phyloP scores from a whole-genome alignment of 495 filamentous ascomycete species.

The Poronia punctata region DNA sequence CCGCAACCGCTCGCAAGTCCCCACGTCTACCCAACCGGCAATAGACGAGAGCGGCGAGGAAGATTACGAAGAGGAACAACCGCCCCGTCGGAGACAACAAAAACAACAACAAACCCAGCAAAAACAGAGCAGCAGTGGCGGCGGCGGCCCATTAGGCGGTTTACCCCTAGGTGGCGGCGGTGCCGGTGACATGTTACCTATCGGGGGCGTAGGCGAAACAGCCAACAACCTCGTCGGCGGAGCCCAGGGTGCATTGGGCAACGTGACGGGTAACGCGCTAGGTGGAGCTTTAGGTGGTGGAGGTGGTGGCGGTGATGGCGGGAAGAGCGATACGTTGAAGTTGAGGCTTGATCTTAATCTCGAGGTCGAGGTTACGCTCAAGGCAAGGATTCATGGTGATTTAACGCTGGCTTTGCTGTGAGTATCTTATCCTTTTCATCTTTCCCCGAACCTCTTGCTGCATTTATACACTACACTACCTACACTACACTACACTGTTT shows the following conservation, averaged over 20 bases:
- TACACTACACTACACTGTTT: no score
- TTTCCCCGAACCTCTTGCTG: no score
- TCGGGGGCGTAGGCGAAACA: slow-evolving; percentile 57
- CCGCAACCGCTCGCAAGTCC: slow-evolving; percentile 27
- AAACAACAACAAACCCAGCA: slow-evolving; percentile 29
- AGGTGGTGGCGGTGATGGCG: slow-evolving; percentile 29
- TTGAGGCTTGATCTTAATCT: slow-evolving; percentile 78
- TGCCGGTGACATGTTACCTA: slow-evolving; percentile 26
- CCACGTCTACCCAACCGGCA: slow-evolving; percentile 28
- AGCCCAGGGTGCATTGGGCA: slow-evolving; percentile 50
- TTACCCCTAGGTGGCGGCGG: slow-evolving; percentile 36
- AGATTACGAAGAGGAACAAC: slow-evolving; percentile 34
- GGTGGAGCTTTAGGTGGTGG: slow-evolving; percentile 29
- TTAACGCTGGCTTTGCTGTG: slow-evolving; percentile 79
- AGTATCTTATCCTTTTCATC: slow-evolving; percentile 23
- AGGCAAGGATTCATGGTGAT: slow-evolving; percentile 90
- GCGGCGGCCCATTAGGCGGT: slow-evolving; percentile 49
- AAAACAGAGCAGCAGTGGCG: slow-evolving; percentile 37
- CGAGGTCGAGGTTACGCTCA: slow-evolving; percentile 82
- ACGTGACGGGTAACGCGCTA: slow-evolving; percentile 43
- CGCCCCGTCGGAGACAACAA: slow-evolving; percentile 24
- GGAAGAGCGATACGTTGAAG: slow-evolving; percentile 64
- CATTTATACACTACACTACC: no score
- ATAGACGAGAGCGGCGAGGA: slow-evolving; percentile 32
- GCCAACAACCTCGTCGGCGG: slow-evolving; percentile 54